Percentiles rank a stretch among this genome's conserved stretches.
These are phyloP conservation scores for Lepiota venenata DNA, from an alignment of 768 basidiomycete species.

Conservation along the genomic window DNA sequence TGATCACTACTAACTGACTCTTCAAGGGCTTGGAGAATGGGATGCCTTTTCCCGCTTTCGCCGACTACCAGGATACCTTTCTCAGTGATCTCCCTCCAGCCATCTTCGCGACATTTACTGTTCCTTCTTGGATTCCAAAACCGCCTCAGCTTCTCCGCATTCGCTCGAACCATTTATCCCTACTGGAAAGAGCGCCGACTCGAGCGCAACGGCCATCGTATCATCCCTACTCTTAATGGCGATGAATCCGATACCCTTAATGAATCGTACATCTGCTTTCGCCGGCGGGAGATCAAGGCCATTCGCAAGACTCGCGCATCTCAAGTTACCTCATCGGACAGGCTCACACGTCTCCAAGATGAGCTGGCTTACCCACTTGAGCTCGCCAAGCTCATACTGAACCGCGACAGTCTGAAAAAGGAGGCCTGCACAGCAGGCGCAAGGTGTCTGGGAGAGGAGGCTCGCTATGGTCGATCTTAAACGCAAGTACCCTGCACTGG, in stretches of 20 bases:
- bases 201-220: conserved; percentile 75
- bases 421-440: conserved; percentile 54
- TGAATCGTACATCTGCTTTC: conserved; percentile 97
- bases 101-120: conserved; percentile 63
- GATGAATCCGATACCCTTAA: conserved; percentile 89
- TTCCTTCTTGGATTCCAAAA: conserved; percentile 68
- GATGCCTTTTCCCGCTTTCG: conserved; percentile 67
- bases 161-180: conserved; percentile 73
- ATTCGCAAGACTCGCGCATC: conserved; percentile 92
- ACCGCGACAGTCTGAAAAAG: conserved; percentile 76
- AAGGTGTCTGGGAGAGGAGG: conserved; percentile 76
- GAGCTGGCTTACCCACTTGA: conserved; percentile 75
- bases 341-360: conserved; percentile 73
- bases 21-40: conserved; percentile 62
- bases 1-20: not conserved
- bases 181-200: conserved; percentile 88
- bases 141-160: conserved; percentile 61
- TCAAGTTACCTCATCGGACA: conserved; percentile 87
- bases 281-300: conserved; percentile 90
- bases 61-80: conserved; percentile 70
- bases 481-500: conserved; percentile 61
- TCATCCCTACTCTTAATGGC: conserved; percentile 85
- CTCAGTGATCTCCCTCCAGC: conserved; percentile 54
- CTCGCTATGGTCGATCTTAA: conserved; percentile 76
- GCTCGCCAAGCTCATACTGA: conserved; percentile 63